These are phyloP conservation scores for Linum trigynum DNA, from an alignment of 345 rosid genomes.

Conservation along the genomic window DNA sequence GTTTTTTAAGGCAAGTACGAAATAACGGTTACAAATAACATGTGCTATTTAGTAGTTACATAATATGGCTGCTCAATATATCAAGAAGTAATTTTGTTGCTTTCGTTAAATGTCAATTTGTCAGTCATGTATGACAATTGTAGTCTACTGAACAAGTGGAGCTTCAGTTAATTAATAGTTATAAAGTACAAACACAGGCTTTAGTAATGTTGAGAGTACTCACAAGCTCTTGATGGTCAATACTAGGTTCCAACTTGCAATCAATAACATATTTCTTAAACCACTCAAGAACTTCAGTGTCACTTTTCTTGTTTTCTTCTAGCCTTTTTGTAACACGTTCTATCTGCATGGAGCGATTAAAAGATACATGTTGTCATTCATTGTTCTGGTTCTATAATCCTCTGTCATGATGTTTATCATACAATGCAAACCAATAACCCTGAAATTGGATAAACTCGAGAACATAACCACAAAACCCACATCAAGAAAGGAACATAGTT, in stretches of 20 bases:
- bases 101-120: no score
- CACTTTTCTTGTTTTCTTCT: slow-evolving; percentile 49
- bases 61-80: no score
- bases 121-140: no score
- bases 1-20: no score
- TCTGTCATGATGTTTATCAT: background rate
- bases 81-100: no score
- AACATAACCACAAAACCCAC: background rate
- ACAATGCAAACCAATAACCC: background rate
- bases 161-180: background rate
- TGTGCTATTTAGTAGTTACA: no score
- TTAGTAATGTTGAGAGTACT: slow-evolving; percentile 23
- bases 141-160: no score
- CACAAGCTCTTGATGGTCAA: slow-evolving; percentile 69
- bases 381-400: background rate
- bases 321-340: slow-evolving; percentile 48
- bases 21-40: no score
- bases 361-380: background rate
- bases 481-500: background rate
- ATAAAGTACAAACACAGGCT: background rate
- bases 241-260: slow-evolving; percentile 63
- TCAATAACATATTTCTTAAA: slow-evolving; percentile 64
- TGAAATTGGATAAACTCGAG: background rate
- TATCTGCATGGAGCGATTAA: slow-evolving; percentile 28
- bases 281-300: slow-evolving; percentile 63